Conservation (phyloP, 2,329 filamentous ascomycete genomes). For the Fusarium beomiforme region DNA sequence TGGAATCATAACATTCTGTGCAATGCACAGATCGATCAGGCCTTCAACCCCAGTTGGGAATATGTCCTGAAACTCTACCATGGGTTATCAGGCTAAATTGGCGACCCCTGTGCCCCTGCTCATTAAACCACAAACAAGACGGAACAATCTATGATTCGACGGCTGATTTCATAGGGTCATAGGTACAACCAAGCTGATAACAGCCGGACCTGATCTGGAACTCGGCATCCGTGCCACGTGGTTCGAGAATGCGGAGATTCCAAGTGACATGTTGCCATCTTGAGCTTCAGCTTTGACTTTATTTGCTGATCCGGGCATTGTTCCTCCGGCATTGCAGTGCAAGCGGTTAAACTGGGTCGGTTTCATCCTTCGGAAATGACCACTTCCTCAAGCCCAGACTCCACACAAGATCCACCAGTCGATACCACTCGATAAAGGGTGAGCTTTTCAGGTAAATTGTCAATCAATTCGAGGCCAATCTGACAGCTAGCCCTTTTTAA, state of each 20-base stretch:
- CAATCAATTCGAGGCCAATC: not conserved
- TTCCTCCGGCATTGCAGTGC: constrained; percentile 11
- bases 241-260: constrained; percentile 12
- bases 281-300: not conserved
- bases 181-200: not conserved
- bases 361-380: constrained; percentile 11
- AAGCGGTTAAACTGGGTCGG: constrained; percentile 8
- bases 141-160: not conserved
- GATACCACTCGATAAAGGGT: not conserved
- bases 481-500: not conserved
- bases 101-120: not conserved
- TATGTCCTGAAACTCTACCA: not conserved
- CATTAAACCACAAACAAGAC: not conserved
- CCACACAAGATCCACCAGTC: not conserved
- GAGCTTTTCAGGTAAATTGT: not conserved
- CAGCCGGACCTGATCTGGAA: not conserved
- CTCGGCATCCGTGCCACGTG: constrained; percentile 10
- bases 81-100: constrained; percentile 10
- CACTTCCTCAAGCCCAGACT: not conserved
- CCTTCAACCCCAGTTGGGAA: not conserved
- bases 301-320: constrained; percentile 6
- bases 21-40: not conserved
- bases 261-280: not conserved
- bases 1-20: not conserved
- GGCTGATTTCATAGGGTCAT: not conserved